phyloP scores from a whole-genome alignment of 2,329 filamentous ascomycete species.

The Talaromyces pinophilus region DNA sequence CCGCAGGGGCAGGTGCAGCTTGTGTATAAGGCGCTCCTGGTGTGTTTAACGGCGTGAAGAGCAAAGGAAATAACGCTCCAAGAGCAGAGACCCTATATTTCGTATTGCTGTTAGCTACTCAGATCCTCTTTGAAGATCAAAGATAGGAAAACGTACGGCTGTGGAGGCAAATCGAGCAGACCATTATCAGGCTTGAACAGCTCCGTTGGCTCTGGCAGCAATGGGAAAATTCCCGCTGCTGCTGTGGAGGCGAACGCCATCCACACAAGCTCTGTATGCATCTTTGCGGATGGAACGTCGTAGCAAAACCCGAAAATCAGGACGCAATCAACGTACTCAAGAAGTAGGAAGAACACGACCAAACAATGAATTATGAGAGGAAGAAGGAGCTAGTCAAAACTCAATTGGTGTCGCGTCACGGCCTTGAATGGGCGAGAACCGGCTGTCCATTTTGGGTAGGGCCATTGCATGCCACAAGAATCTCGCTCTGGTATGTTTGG shows the following conservation, averaged over 20 bases:
- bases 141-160: conserved; percentile 12
- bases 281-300: background rate
- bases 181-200: conserved; percentile 17
- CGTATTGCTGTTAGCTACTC: background rate
- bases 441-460: background rate
- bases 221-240: conserved; percentile 17
- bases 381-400: background rate
- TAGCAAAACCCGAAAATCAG: background rate
- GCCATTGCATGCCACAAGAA: conserved; percentile 11
- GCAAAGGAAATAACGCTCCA: conserved; percentile 11
- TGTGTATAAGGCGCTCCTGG: background rate
- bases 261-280: conserved; percentile 23
- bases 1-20: background rate
- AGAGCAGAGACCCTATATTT: conserved; percentile 15
- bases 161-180: conserved; percentile 10
- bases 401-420: background rate
- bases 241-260: conserved; percentile 21
- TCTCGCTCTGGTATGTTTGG: conserved; percentile 14
- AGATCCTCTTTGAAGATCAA: background rate
- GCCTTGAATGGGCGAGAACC: background rate
- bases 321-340: background rate
- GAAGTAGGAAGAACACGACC: background rate
- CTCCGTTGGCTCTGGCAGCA: conserved; percentile 21
- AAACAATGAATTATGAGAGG: background rate
- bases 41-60: conserved; percentile 1